Evolutionary conservation across 345 rosid genomes (phyloP), one percentile per base, ranked within the genome.

Genomic region (Cochlearia excelsa): DNA sequence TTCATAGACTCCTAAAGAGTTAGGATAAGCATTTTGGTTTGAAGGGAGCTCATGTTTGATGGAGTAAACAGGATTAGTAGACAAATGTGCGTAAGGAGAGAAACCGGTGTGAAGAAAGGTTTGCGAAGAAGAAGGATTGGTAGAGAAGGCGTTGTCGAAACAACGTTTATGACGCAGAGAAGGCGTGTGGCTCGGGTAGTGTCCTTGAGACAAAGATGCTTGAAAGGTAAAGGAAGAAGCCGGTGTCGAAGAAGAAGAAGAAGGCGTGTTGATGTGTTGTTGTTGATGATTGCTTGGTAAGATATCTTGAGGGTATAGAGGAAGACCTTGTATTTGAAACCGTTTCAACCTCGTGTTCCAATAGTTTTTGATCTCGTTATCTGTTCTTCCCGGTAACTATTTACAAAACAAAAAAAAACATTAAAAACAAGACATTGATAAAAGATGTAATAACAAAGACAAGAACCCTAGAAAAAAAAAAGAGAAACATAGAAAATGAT

Each of bases 311-410:
- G 84, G 86, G 57, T 81, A 83, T 9, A 82, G 75, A 53, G 84
- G 80, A 51, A 82, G 81, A 6, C 90, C 85, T 63, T 79, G 87
- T 43, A 85, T 85, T 23, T 75, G 77, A 31, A 75, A 77, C 35
- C 87, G 76, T 80, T 84, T 84, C 61, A 84, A 57, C 39, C 90
- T 60, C 31, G 87, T 84, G 77, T 84, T 84, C 90, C 90, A 82
- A 53, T 78, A 84, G 68, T 84, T 84, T 63, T 84, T 84, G 55
- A 84, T 84, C 75, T 84, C 90, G 61, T 84, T 84, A 61, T 84
- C 90, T 54, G 90, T 84, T 60, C 90, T 73, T 39, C 90, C 90
- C 1, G 90, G 90, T 52, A 84, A 67, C 87, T 71, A 68, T 11
- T n/a, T n/a, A n/a, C n/a, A 3, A 0, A 8, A 1, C 0, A 10